A percentile compares a stretch with the other conserved stretches of the same genome.
Conservation (phyloP, 2,329 filamentous ascomycete genomes). For the Verticillium nubilum region DNA sequence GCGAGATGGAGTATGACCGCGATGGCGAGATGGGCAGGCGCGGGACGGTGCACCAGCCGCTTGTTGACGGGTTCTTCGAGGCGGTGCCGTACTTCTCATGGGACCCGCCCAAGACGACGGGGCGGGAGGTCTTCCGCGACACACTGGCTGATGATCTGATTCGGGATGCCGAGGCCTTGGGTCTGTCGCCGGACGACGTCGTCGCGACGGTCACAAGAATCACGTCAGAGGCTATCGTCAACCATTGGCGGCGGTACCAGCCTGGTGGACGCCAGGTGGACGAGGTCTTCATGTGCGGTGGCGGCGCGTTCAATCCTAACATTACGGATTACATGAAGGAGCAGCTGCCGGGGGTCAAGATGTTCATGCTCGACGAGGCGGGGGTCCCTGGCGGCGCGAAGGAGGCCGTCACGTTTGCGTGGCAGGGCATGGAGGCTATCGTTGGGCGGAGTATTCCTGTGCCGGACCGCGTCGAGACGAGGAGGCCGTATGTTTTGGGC, state of each 20-base stretch:
- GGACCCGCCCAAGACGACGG: constrained; percentile 51
- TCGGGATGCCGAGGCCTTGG: constrained; percentile 34
- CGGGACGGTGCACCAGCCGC: constrained; percentile 42
- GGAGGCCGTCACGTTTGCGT: constrained; percentile 50
- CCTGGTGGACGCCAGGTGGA: constrained; percentile 32
- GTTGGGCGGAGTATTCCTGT: constrained; percentile 50
- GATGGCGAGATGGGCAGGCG: constrained; percentile 43
- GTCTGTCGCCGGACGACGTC: constrained; percentile 42
- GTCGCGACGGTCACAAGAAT: constrained; percentile 55
- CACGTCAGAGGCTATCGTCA: constrained; percentile 52
- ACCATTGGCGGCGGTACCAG: constrained; percentile 39
- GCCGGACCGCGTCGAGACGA: constrained; percentile 45
- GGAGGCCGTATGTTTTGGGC: constrained; percentile 44
- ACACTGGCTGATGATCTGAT: constrained; percentile 48
- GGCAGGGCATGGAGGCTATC: constrained; percentile 55
- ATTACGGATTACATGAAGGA: constrained; percentile 46
- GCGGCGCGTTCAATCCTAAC: constrained; percentile 52
- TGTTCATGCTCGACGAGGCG: constrained; percentile 51
- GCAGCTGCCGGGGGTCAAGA: constrained; percentile 39
- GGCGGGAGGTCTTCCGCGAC: constrained; percentile 54
- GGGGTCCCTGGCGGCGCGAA: constrained; percentile 53
- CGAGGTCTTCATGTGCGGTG: constrained; percentile 58
- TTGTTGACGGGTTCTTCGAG: constrained; percentile 45
- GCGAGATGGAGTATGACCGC: constrained; percentile 42
- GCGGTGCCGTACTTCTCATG: constrained; percentile 42